Evolutionary conservation across 768 basidiomycete genomes (phyloP), one percentile per base, ranked within the genome.

Genomic region (Leccinum sublutescens): DNA sequence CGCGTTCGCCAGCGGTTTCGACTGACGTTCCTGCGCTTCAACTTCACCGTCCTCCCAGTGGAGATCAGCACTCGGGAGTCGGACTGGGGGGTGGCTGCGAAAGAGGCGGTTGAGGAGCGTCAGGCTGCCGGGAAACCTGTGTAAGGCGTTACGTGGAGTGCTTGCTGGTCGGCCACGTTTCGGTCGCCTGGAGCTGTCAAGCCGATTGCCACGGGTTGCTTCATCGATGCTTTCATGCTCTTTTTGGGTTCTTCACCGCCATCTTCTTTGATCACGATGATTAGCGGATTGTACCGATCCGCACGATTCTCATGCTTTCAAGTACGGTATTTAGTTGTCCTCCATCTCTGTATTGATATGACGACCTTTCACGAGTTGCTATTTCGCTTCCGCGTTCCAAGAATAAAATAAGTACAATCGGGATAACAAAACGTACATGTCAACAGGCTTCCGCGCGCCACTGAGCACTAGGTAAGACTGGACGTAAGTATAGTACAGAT

Each of bases 21-120:
- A 0, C 71, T 91, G 38, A 89, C 91, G 1, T 66, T 92, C 4
- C 49, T 72, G 4, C 1, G 31, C 1, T 87, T 91, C 77, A 87
- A 92, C 66, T 54, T 56, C 8, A 70, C 66, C 2, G 61, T 67
- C 10, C 12, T 74, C 5, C 63, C 72, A 2, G 58, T 72, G 9
- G 72, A 72, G 47, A 47, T 60, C 15, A 52, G 70, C 21, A 54
- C 63, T 33, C 61, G 62, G 2, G 60, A 62, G 15, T 6, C 57
- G 10, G 72, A 74, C 15, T 72, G 71, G 71, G 45, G 29, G 3
- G n/a, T 6, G 4, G 60, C 58, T 12, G 58, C 58, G 27, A 11
- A 54, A 17, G 38, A n/a, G 5, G 17, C 4, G 12, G 36, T 3
- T 2, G 40, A 40, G 40, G 47, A 27, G 3, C 21, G 25, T 1